Base-by-base conservation (phyloP, 306 rosid genomes). In the Leucaena leucocephala region DNA sequence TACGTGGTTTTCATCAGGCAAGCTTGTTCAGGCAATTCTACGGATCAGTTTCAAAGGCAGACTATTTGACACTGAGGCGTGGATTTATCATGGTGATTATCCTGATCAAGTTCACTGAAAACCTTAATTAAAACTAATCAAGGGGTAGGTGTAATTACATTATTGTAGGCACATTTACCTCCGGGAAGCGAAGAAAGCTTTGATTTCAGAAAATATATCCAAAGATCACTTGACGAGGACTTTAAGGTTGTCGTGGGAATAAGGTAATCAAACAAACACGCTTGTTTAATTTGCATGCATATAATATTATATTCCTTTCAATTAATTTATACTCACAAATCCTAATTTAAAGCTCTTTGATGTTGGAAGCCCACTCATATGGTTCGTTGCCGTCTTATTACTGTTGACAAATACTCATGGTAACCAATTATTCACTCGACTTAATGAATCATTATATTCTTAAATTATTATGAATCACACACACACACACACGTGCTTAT, bases 1-100 rank as follows among this genome's bases (percentile, higher is more conserved):
- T 63, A 12, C 34, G 42, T 27, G 43, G 7, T 13, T 4, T n/a
- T 19, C 34, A 35, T 35, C 84, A 94, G 98, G 91, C 84, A 74
- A 85, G 97, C 80, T 92, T 94, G 88, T 91, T 92, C 86, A 85
- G 98, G 78, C 98, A 94, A 77, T 92, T 94, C 81, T 46, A 58
- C 55, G 84, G 86, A 71, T 91, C 97, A 22, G 87, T 91, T 63
- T 81, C 83, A 9, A 91, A 82, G 84, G 89, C 79, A 80, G 98
- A 94, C 78, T 94, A 94, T 87, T 40, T 86, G 79, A 78, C 95
- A 17, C 68, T 94, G 35, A 87, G 97, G 17, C 97, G 88, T 84
- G 98, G 98, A 82, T 94, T 94, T 78, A 85, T 94, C 68, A 80
- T 22, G 85, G 98, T 94, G 71, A 83, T 19, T 52, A 52, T 19